Conservation (phyloP, 768 basidiomycete genomes). For the Floccularia luteovirens region DNA sequence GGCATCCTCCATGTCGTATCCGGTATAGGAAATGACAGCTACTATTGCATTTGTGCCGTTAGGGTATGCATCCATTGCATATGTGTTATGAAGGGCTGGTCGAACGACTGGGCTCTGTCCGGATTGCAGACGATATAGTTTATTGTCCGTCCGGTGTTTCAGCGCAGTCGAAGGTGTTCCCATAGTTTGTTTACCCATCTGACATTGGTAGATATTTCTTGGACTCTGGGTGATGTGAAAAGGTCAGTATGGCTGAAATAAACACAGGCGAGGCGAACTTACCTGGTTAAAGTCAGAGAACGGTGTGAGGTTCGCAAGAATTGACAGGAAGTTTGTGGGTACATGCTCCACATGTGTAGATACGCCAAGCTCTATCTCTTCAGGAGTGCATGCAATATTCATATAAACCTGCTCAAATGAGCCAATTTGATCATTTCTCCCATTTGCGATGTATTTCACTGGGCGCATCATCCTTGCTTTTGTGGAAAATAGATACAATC, state of each 20-base stretch:
- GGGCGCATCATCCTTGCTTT: slow-evolving; percentile 96
- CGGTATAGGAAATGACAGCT: slow-evolving; percentile 99
- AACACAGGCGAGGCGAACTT: slow-evolving; percentile 16
- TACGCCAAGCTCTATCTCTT: slow-evolving; percentile 70
- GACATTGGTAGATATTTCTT: slow-evolving; percentile 90
- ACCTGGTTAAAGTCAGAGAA: slow-evolving; percentile 99
- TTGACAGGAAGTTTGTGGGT: slow-evolving; percentile 93
- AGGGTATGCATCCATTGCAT: slow-evolving; percentile 98
- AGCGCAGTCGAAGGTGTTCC: slow-evolving; percentile 94
- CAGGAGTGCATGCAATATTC: slow-evolving; percentile 90
- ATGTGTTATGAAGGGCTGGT: slow-evolving; percentile 83
- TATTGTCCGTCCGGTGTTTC: slow-evolving; percentile 93
- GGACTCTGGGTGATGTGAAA: slow-evolving; percentile 48
- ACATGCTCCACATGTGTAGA: slow-evolving; percentile 92
- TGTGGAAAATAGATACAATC: slow-evolving; percentile 85
- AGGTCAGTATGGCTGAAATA: not conserved
- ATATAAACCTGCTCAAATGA: slow-evolving; percentile 99
- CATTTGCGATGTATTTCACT: slow-evolving; percentile 85
- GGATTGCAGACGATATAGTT: slow-evolving; percentile 91
- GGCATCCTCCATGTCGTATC: slow-evolving; percentile 99
- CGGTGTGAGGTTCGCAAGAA: slow-evolving; percentile 94
- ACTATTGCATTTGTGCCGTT: slow-evolving; percentile 98
- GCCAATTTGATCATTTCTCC: slow-evolving; percentile 83
- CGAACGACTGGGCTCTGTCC: slow-evolving; percentile 95
- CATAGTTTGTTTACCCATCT: slow-evolving; percentile 99